These are phyloP conservation scores for Phaseolus lunatus DNA, from an alignment of 306 rosid genomes.

Conservation along the genomic window DNA sequence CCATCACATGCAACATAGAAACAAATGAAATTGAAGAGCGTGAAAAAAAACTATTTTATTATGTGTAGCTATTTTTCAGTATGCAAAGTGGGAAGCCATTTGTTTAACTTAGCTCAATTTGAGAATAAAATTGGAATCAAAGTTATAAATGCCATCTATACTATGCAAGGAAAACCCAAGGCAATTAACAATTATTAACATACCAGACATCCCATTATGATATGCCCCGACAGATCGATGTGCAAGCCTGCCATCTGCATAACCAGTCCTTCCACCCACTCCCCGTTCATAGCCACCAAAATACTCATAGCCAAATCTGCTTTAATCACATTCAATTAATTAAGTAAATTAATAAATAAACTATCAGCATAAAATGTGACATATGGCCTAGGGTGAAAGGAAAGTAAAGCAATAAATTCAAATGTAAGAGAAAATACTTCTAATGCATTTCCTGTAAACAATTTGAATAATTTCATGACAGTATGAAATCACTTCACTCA, in stretches of 20 bases:
- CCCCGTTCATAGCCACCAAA: constrained; percentile 87
- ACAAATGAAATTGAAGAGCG: background rate
- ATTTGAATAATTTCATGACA: background rate
- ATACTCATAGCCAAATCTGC: constrained; percentile 85
- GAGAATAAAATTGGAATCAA: background rate
- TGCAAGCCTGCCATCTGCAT: constrained; percentile 74
- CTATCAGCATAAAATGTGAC: constrained; percentile 1
- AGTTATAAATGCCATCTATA: background rate
- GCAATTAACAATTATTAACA: constrained; percentile 35
- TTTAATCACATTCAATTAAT: constrained; percentile 18
- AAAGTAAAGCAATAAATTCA: background rate
- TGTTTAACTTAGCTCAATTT: constrained; percentile 5
- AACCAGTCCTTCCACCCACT: constrained; percentile 76
- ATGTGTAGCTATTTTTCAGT: background rate
- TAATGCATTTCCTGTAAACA: background rate
- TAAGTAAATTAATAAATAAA: constrained; percentile 6
- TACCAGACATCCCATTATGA: constrained; percentile 76
- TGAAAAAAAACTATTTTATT: constrained; percentile 5
- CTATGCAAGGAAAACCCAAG: background rate
- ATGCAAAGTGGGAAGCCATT: background rate
- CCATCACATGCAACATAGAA: constrained; percentile 33
- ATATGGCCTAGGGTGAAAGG: background rate
- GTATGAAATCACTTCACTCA: constrained; percentile 1
- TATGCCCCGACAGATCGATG: constrained; percentile 76
- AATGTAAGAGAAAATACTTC: background rate